Percentiles rank a stretch among this genome's conserved stretches.
Conservation (phyloP, 192 early-diverging fungal species). For the Mortierella claussenii region DNA sequence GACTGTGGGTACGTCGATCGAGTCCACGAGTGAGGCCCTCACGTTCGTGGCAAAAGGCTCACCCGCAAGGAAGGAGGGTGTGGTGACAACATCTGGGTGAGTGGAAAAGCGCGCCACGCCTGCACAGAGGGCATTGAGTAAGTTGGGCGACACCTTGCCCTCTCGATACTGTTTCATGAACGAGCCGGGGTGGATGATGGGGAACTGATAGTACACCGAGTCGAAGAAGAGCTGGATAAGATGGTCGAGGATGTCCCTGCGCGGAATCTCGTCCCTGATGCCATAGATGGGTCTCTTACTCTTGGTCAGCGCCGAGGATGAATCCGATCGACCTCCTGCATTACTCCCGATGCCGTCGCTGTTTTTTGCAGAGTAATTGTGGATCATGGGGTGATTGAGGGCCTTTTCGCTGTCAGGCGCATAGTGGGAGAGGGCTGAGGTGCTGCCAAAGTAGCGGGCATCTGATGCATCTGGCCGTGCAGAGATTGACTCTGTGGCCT, state of each 20-base stretch:
- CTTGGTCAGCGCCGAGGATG: background rate
- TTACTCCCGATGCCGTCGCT: too few species aligned
- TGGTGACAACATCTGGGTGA: constrained; percentile 53
- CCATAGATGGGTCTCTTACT: constrained; percentile 39
- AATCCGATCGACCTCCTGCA: background rate
- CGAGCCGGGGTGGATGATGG: constrained; percentile 60
- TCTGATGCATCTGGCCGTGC: background rate
- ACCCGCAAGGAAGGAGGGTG: constrained; percentile 60
- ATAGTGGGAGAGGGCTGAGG: constrained; percentile 19
- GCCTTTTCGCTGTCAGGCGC: background rate
- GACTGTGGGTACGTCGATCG: constrained; percentile 59
- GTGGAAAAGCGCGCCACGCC: constrained; percentile 61
- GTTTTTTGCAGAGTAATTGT: background rate
- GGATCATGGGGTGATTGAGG: background rate
- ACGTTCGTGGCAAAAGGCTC: constrained; percentile 65
- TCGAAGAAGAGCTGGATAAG: constrained; percentile 60
- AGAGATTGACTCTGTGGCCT: background rate
- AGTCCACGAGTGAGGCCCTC: constrained; percentile 39
- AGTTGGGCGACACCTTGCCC: constrained; percentile 55
- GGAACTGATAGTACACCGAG: constrained; percentile 53
- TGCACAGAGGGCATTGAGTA: constrained; percentile 58
- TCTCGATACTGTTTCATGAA: constrained; percentile 56
- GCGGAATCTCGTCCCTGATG: constrained; percentile 47
- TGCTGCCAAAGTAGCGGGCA: constrained; percentile 30
- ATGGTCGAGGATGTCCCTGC: constrained; percentile 62